These are phyloP conservation scores for Pseudonectria foliicola DNA, from an alignment of 2,329 filamentous ascomycete genomes.

Conservation along the genomic window DNA sequence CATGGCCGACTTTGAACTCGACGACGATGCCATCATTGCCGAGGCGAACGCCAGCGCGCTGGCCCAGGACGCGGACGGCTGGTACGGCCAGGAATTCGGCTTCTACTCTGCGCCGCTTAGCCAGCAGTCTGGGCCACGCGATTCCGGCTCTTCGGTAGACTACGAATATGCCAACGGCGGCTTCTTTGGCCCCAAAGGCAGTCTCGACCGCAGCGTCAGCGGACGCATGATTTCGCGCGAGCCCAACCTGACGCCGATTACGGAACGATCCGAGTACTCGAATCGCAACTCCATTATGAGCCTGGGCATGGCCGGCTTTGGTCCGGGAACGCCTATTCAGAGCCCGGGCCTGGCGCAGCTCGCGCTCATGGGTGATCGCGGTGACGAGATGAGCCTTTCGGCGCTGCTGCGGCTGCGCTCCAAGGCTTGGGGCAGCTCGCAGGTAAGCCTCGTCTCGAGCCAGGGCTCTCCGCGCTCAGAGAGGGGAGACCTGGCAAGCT, in stretches of 20 bases:
- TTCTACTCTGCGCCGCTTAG: conserved; percentile 68
- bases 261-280: conserved; percentile 90
- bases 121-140: conserved; percentile 37
- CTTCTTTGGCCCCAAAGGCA: conserved; percentile 73
- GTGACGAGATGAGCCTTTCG: conserved; percentile 63
- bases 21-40: conserved; percentile 87
- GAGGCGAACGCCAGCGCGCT: conserved; percentile 91
- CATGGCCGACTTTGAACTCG: conserved; percentile 58
- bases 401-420: conserved; percentile 66
- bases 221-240: conserved; percentile 71
- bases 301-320: conserved; percentile 38
- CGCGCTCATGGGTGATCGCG: conserved; percentile 52
- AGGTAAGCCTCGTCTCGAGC: conserved; percentile 58
- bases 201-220: conserved; percentile 61
- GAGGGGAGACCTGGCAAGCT: conserved; percentile 40
- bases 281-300: conserved; percentile 88
- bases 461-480: conserved; percentile 44
- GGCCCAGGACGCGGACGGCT: conserved; percentile 85
- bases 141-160: conserved; percentile 28
- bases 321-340: conserved; percentile 44
- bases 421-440: conserved; percentile 75
- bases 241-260: conserved; percentile 92
- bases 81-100: conserved; percentile 93
- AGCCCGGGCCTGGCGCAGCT: conserved; percentile 74
- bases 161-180: conserved; percentile 71